Conservation (phyloP, 2,329 filamentous ascomycete species). For the Trichoderma breve region DNA sequence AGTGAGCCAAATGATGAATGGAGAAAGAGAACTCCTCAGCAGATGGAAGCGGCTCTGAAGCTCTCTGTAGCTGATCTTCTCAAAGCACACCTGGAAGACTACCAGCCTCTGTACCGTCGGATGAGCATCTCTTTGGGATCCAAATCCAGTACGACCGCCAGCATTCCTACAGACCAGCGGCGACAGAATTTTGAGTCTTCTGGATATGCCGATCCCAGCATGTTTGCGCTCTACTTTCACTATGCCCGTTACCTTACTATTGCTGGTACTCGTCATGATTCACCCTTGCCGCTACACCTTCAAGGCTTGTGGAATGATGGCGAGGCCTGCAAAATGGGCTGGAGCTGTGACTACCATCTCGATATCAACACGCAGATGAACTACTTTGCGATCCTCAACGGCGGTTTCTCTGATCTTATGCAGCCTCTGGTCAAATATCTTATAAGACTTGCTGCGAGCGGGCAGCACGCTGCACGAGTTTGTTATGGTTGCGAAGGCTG, state of each 20-base stretch:
- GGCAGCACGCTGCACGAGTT: constrained; percentile 1
- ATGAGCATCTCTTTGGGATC: constrained; percentile 10
- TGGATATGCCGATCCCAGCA: constrained; percentile 9
- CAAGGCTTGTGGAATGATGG: constrained; percentile 20
- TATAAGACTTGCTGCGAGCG: not conserved
- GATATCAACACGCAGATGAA: constrained; percentile 22
- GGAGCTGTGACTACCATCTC: constrained; percentile 20
- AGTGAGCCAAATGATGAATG: not conserved
- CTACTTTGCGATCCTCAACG: constrained; percentile 12
- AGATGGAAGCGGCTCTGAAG: constrained; percentile 6
- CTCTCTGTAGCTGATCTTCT: constrained; percentile 2
- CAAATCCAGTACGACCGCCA: not conserved
- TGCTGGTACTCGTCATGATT: constrained; percentile 15
- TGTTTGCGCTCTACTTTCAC: constrained; percentile 20
- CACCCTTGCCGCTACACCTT: constrained; percentile 15
- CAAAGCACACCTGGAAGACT: constrained; percentile 7
- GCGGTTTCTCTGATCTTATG: constrained; percentile 13
- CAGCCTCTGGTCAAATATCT: constrained; percentile 10
- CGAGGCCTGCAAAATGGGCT: constrained; percentile 20
- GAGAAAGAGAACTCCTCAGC: not conserved
- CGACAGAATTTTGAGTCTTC: constrained; percentile 1
- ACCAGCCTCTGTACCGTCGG: constrained; percentile 8
- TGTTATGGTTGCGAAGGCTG: constrained; percentile 17
- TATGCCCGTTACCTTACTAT: constrained; percentile 18
- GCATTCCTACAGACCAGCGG: constrained; percentile 4